A percentile compares a stretch with the other conserved stretches of the same genome.
phyloP scores from a whole-genome alignment of 108 stramenopile species.

The Pseudonitzschia pungens region DNA sequence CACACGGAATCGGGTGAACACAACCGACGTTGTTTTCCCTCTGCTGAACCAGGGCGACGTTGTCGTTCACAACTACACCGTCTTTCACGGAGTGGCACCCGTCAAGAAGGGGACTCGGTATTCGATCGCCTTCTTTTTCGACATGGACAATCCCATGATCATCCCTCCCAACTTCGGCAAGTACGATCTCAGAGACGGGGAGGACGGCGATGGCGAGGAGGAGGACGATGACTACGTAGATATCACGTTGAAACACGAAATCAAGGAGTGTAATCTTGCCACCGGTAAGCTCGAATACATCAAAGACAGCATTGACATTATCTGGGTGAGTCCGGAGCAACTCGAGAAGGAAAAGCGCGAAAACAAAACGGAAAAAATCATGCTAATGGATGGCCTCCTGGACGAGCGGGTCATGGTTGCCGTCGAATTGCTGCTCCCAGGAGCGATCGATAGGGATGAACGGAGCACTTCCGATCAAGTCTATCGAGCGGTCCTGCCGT shows the following conservation, averaged over 20 bases:
- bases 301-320: background rate
- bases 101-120: conserved; percentile 16
- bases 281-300: background rate
- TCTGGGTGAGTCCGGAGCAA: background rate
- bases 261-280: background rate
- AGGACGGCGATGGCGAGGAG: background rate
- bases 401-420: too few relatives aligned
- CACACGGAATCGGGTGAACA: conserved; percentile 23
- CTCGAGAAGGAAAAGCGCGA: background rate
- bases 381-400: background rate
- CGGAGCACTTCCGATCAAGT: too few relatives aligned
- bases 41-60: conserved; percentile 25
- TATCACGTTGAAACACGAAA: background rate
- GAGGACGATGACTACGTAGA: background rate
- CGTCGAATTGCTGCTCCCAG: too few relatives aligned
- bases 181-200: too few relatives aligned
- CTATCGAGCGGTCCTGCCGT: too few relatives aligned
- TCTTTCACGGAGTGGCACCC: conserved; percentile 36
- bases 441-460: too few relatives aligned
- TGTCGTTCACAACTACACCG: conserved; percentile 30
- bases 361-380: background rate
- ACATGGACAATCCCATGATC: conserved; percentile 1
- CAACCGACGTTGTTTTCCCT: conserved; percentile 30
- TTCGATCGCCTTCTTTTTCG: conserved; percentile 11
- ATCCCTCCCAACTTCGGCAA: background rate